These are phyloP conservation scores for Penicillium freii DNA, from an alignment of 2,329 filamentous ascomycete species.

Conservation along the genomic window DNA sequence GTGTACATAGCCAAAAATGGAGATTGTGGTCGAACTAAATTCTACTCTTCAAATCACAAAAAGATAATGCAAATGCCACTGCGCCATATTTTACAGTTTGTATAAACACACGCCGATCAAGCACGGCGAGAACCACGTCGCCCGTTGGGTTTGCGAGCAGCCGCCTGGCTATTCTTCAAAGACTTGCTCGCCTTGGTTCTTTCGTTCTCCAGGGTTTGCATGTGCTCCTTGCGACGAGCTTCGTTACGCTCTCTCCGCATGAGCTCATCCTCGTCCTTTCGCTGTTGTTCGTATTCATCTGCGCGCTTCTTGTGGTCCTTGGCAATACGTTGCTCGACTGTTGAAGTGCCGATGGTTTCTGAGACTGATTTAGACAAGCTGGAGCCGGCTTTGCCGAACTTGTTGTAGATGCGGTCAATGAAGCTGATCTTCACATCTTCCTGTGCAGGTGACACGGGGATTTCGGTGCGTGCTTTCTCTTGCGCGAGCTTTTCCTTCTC, in stretches of 20 bases:
- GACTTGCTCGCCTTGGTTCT: conserved; percentile 24
- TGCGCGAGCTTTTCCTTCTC: conserved; percentile 12
- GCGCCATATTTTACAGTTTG: conserved; percentile 29
- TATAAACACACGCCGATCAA: conserved; percentile 19
- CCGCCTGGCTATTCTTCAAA: conserved; percentile 13
- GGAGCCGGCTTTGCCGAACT: conserved; percentile 18
- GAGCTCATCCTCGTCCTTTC: conserved; percentile 27
- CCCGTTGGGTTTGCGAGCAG: not conserved
- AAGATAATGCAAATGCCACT: conserved; percentile 18
- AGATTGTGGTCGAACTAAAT: conserved; percentile 7
- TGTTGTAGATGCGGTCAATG: conserved; percentile 32
- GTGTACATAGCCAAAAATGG: conserved; percentile 2
- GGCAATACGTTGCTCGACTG: conserved; percentile 23
- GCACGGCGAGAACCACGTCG: conserved; percentile 3
- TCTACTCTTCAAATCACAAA: conserved; percentile 18
- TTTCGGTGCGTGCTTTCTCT: conserved; percentile 3
- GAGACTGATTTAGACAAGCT: conserved; percentile 9
- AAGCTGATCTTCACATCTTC: conserved; percentile 19
- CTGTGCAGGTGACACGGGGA: not conserved
- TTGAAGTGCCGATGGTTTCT: not conserved
- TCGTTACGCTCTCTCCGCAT: conserved; percentile 40
- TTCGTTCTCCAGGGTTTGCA: conserved; percentile 25
- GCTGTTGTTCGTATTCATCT: conserved; percentile 31
- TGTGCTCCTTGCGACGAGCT: conserved; percentile 30
- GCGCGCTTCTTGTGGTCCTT: conserved; percentile 34